A percentile compares a stretch with the other conserved stretches of the same genome.
These are phyloP conservation scores for Ophiostoma sp. DNA, from an alignment of 2,329 filamentous ascomycete species.

Conservation along the genomic window DNA sequence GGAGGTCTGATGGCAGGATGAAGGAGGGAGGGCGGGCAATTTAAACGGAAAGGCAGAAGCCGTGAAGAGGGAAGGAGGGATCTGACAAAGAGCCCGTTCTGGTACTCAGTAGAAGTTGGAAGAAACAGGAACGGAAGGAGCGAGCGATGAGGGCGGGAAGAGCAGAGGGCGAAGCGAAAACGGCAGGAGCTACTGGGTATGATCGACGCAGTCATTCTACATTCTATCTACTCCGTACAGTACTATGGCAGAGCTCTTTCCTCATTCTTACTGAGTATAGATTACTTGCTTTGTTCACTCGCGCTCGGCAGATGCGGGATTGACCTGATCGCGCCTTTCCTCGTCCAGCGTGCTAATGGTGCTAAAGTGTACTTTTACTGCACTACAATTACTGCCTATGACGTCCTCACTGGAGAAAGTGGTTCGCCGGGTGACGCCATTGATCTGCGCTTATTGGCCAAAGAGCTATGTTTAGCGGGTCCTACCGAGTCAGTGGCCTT, in stretches of 20 bases:
- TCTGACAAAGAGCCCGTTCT: conserved; percentile 12
- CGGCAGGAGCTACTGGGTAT: not conserved
- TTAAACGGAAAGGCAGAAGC: conserved; percentile 20
- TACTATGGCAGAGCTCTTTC: not conserved
- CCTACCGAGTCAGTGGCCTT: conserved; percentile 2
- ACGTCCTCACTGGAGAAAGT: conserved; percentile 9
- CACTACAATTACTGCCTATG: not conserved
- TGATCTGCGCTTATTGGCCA: not conserved
- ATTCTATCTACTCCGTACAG: no score
- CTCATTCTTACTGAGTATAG: not conserved
- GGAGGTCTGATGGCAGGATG: not conserved
- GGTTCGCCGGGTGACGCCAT: conserved; percentile 15
- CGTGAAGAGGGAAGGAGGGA: conserved; percentile 8
- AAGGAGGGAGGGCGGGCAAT: conserved; percentile 18
- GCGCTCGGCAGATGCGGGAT: conserved; percentile 20
- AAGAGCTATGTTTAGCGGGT: not conserved
- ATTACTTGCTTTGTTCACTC: conserved; percentile 11
- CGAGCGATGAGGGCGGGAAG: not conserved
- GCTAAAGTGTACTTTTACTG: conserved; percentile 10
- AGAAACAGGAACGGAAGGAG: conserved; percentile 10
- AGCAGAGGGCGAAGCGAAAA: conserved; percentile 2
- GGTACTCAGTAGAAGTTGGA: not conserved
- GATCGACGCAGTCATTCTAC: not conserved
- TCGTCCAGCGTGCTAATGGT: not conserved
- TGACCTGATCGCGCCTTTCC: conserved; percentile 13